Evolutionary conservation across 208 protist species (phyloP).

Genomic region (Trypanosomatidae sp.): DNA sequence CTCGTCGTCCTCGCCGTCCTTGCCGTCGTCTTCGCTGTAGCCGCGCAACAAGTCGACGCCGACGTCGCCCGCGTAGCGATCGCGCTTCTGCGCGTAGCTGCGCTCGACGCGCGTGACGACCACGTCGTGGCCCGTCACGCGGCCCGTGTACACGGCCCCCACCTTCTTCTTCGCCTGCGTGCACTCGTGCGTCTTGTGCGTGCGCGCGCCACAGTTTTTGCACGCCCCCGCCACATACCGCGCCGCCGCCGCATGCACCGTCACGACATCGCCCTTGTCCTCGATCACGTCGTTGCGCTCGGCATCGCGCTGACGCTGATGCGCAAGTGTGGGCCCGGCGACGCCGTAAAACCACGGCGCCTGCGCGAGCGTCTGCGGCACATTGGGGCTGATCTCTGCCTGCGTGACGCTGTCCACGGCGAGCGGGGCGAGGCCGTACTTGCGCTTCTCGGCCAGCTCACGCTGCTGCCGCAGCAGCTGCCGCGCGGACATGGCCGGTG

Average conservation of each 20-base stretch:
- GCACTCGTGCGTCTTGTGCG: slow-evolving; percentile 94
- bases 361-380: slow-evolving; percentile 96
- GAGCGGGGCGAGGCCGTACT: slow-evolving; percentile 74
- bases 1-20: slow-evolving; percentile 1
- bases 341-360: slow-evolving; percentile 94
- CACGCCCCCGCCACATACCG: slow-evolving; percentile 96
- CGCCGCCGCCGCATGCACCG: slow-evolving; percentile 40
- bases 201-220: slow-evolving; percentile 97
- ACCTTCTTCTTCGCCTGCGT: slow-evolving; percentile 79
- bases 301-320: slow-evolving; percentile 57
- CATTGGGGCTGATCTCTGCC: slow-evolving; percentile 96
- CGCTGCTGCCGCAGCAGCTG: slow-evolving; percentile 59
- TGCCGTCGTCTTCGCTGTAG: not conserved
- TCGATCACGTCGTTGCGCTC: slow-evolving; percentile 11
- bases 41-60: slow-evolving; percentile 39
- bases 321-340: slow-evolving; percentile 71
- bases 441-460: slow-evolving; percentile 80
- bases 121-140: slow-evolving; percentile 51
- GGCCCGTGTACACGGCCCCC: slow-evolving; percentile 42
- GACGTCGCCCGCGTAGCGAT: slow-evolving; percentile 46
- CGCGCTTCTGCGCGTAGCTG: slow-evolving; percentile 57
- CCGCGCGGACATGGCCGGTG: too few relatives aligned
- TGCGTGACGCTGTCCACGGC: slow-evolving; percentile 63
- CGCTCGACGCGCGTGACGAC: slow-evolving; percentile 5
- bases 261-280: slow-evolving; percentile 21